Evolutionary conservation across 2,329 filamentous ascomycete genomes (phyloP).

Genomic region (Pseudonectria foliicola): DNA sequence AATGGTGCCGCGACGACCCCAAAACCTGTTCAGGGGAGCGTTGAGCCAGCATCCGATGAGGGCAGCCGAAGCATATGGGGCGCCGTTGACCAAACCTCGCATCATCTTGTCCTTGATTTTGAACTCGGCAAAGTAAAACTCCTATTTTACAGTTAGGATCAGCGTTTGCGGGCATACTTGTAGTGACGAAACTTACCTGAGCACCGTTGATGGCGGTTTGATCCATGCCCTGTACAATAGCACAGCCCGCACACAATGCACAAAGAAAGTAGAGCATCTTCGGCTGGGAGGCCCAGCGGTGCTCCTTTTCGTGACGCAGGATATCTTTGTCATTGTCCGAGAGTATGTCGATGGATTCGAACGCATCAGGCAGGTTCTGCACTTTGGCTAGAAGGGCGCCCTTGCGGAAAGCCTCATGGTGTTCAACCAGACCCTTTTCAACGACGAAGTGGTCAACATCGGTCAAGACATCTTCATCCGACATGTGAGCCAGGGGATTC

Average conservation of each 20-base stretch:
- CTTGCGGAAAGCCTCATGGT: constrained; percentile 32
- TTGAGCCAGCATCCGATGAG: constrained; percentile 32
- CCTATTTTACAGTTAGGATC: constrained; percentile 16
- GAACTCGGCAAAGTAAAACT: constrained; percentile 27
- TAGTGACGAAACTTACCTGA: constrained; percentile 10
- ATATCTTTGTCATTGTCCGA: constrained; percentile 27
- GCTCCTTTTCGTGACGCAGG: constrained; percentile 39
- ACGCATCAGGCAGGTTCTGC: constrained; percentile 16
- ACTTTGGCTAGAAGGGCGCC: constrained; percentile 29
- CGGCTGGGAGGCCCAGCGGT: constrained; percentile 47
- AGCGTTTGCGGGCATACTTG: neutral
- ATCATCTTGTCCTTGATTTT: constrained; percentile 26
- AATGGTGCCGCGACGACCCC: constrained; percentile 57
- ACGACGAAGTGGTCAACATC: constrained; percentile 12
- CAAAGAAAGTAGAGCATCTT: constrained; percentile 37
- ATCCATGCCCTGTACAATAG: constrained; percentile 55
- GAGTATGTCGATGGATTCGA: constrained; percentile 22
- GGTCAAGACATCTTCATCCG: constrained; percentile 10
- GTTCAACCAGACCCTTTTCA: constrained; percentile 35
- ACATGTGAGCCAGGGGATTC: constrained; percentile 15
- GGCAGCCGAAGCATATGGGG: constrained; percentile 46
- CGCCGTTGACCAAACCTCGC: constrained; percentile 47
- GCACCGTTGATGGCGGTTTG: constrained; percentile 56
- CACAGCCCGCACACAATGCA: constrained; percentile 41
- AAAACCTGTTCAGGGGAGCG: constrained; percentile 44